A percentile compares a stretch with the other conserved stretches of the same genome.
These are phyloP conservation scores for Porcisia hertigi DNA, from an alignment of 208 protist genomes.

Conservation along the genomic window DNA sequence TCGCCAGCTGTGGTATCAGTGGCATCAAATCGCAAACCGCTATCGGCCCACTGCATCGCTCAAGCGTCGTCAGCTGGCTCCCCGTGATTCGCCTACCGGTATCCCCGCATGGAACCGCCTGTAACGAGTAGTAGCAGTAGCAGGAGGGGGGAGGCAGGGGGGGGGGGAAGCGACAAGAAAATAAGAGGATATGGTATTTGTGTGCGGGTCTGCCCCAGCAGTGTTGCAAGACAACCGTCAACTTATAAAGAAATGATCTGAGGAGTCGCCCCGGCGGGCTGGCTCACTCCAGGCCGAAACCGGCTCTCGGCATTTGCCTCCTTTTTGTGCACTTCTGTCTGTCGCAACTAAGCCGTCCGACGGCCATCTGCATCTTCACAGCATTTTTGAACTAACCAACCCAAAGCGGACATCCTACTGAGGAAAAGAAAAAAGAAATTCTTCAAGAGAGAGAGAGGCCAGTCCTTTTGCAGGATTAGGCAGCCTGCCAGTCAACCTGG, in stretches of 20 bases:
- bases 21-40: conserved; percentile 88
- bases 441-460: not conserved
- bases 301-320: not conserved
- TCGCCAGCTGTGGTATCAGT: conserved; percentile 90
- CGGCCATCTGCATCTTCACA: conserved; percentile 1
- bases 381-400: not conserved
- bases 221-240: not conserved
- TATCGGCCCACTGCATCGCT: conserved; percentile 82
- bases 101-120: conserved; percentile 89
- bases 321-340: not conserved
- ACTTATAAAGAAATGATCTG: not conserved
- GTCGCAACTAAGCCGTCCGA: not conserved
- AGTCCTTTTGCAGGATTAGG: too few relatives aligned
- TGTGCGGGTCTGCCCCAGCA: not conserved
- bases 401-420: not conserved
- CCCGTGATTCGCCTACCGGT: conserved; percentile 86
- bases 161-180: not conserved
- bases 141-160: too few relatives aligned
- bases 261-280: not conserved
- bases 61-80: conserved; percentile 83
- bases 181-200: not conserved
- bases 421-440: not conserved
- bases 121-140: conserved; percentile 22
- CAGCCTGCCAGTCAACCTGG: too few relatives aligned
- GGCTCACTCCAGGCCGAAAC: not conserved